phyloP scores from a whole-genome alignment of 163 green algal genomes.

The Chloromonas sp. region DNA sequence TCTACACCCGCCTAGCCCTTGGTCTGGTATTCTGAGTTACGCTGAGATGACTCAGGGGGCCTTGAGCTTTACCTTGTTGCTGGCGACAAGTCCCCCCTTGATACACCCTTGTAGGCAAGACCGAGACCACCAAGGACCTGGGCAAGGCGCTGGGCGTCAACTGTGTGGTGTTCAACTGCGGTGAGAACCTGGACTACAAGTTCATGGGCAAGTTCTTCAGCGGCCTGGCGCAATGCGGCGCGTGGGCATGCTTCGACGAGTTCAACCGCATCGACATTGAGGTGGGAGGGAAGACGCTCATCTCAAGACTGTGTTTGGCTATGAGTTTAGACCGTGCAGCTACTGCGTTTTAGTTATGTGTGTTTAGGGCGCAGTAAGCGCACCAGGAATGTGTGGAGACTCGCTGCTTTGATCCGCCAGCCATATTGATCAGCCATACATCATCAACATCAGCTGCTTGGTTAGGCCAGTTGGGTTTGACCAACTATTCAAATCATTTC shows the following conservation, averaged over 20 bases:
- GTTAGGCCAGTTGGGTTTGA: too few relatives aligned
- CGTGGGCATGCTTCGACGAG: conserved; percentile 44
- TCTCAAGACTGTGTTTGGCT: background rate
- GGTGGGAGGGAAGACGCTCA: conserved; percentile 25
- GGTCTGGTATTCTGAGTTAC: background rate
- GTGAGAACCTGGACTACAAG: conserved; percentile 82
- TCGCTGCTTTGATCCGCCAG: too few relatives aligned
- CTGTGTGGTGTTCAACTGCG: conserved; percentile 90
- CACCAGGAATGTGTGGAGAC: too few relatives aligned
- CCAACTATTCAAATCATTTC: too few relatives aligned
- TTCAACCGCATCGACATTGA: conserved; percentile 91
- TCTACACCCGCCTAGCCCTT: background rate
- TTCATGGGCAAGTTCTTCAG: conserved; percentile 80
- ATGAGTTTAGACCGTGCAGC: background rate
- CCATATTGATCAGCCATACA: too few relatives aligned
- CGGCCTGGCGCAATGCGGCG: conserved; percentile 73
- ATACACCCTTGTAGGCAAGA: conserved; percentile 56
- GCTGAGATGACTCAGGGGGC: too few relatives aligned
- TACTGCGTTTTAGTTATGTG: too few relatives aligned
- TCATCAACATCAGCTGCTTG: too few relatives aligned
- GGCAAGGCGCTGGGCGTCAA: conserved; percentile 79
- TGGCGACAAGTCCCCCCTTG: background rate
- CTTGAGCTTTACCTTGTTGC: background rate
- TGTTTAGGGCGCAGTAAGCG: too few relatives aligned
- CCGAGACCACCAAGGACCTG: conserved; percentile 85